A percentile compares a stretch with the other conserved stretches of the same genome.
Evolutionary conservation across 768 basidiomycete genomes (phyloP).

Genomic region (Mycena rebaudengoi): DNA sequence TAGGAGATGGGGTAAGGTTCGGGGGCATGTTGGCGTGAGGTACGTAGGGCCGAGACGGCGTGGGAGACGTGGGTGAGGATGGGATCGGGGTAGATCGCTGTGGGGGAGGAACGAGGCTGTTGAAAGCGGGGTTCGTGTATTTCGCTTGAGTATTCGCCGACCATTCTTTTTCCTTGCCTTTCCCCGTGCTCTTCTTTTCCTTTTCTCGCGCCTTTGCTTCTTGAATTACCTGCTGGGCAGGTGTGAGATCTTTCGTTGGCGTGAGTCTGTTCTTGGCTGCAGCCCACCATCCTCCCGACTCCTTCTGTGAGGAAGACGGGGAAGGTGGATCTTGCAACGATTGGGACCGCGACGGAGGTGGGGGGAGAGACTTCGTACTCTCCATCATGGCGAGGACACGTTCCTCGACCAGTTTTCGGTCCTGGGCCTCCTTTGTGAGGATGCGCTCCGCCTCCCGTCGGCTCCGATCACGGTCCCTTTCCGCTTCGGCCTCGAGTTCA

Average conservation of each 20-base stretch:
- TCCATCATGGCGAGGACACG: conserved; percentile 81
- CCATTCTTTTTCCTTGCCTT: conserved; percentile 73
- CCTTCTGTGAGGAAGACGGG: conserved; percentile 71
- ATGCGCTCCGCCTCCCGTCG: conserved; percentile 83
- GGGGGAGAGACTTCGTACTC: conserved; percentile 53
- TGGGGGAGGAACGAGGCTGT: conserved; percentile 58
- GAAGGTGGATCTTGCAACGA: conserved; percentile 68
- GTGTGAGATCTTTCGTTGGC: conserved; percentile 85
- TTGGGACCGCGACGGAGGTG: conserved; percentile 70
- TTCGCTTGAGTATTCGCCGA: conserved; percentile 61
- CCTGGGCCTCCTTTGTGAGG: conserved; percentile 73
- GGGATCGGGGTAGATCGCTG: conserved; percentile 62
- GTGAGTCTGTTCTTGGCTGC: conserved; percentile 79
- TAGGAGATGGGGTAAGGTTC: conserved; percentile 71
- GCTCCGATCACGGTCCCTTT: conserved; percentile 77
- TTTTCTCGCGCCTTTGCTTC: conserved; percentile 77
- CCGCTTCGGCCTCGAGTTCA: conserved; percentile 84
- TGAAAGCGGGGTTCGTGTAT: conserved; percentile 63
- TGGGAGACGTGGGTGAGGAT: conserved; percentile 58
- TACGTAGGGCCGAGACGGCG: conserved; percentile 61
- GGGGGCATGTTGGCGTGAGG: conserved; percentile 54
- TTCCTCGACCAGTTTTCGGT: conserved; percentile 74
- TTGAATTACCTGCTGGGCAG: conserved; percentile 83
- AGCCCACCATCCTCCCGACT: conserved; percentile 74
- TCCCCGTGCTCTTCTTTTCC: conserved; percentile 59